Evolutionary conservation across 1,139 yeast genomes (phyloP).

Genomic region (Lodderomyces margitis): DNA sequence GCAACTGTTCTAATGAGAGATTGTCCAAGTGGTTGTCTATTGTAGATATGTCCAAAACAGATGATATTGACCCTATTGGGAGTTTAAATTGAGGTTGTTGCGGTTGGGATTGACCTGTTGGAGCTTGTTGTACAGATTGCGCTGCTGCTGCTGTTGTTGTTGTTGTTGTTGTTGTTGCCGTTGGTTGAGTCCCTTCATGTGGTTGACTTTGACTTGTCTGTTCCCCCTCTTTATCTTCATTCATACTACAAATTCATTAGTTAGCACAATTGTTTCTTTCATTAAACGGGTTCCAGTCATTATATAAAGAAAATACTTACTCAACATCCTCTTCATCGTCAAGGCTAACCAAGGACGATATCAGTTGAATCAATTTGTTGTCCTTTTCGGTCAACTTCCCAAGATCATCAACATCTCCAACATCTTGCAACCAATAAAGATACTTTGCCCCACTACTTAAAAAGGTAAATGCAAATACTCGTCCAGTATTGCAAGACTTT

Average conservation of each 20-base stretch:
- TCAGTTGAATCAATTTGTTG: conserved; percentile 47
- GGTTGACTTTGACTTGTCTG: not conserved
- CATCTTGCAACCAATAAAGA: conserved; percentile 90
- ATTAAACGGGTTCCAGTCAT: conserved; percentile 17
- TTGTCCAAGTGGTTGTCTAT: conserved; percentile 40
- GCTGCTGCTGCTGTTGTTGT: not conserved
- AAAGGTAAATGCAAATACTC: conserved; percentile 82
- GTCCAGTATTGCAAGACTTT: conserved; percentile 72
- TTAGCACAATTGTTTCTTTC: conserved; percentile 15
- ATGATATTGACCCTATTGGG: conserved; percentile 32
- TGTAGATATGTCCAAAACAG: conserved; percentile 39
- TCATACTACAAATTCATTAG: conserved; percentile 1
- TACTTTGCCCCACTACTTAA: conserved; percentile 80
- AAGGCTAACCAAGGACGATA: conserved; percentile 51
- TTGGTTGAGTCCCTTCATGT: not conserved
- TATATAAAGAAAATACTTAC: conserved; percentile 21
- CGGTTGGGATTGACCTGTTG: not conserved
- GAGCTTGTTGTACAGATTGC: not conserved
- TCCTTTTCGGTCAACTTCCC: conserved; percentile 67
- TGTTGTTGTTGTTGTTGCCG: conserved; percentile 1
- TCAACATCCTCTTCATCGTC: conserved; percentile 38
- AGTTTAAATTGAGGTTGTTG: conserved; percentile 11
- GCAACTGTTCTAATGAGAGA: conserved; percentile 36
- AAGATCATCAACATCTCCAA: conserved; percentile 61
- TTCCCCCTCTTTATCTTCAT: not conserved